Conservation (phyloP, 495 filamentous ascomycete species). For the Cudoniella acicularis region DNA sequence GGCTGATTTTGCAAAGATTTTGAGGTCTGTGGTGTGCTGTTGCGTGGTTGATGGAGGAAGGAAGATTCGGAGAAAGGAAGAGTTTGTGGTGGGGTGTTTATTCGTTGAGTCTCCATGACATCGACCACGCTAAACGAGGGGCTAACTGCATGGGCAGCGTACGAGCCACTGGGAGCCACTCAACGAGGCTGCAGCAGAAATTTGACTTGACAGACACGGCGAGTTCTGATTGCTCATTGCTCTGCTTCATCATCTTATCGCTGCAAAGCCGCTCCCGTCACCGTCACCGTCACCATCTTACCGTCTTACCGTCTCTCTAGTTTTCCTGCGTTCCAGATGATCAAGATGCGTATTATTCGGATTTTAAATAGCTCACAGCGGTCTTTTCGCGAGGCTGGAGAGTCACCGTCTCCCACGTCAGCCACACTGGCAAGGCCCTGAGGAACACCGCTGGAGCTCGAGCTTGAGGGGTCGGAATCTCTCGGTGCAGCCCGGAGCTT, state of each 20-base stretch:
- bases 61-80: conserved; percentile 21
- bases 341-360: conserved; percentile 8
- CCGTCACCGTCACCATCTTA: too few relatives aligned
- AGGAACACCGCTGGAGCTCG: background rate
- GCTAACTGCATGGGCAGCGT: background rate
- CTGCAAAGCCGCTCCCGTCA: background rate
- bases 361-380: conserved; percentile 3
- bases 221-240: background rate
- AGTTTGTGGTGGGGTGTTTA: conserved; percentile 19
- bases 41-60: conserved; percentile 6
- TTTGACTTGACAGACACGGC: background rate
- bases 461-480: conserved; percentile 8
- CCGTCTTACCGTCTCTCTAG: background rate
- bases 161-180: background rate
- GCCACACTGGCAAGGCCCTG: background rate
- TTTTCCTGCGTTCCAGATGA: conserved; percentile 15
- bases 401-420: background rate
- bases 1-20: conserved; percentile 2
- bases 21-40: conserved; percentile 7
- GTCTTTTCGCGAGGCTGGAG: conserved; percentile 4
- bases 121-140: conserved; percentile 11
- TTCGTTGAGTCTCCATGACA: conserved; percentile 9
- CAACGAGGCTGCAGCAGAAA: background rate
- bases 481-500: conserved; percentile 8
- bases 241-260: background rate